Conservation (phyloP, 179 eudicot species). For the Patellifolia procumbens region DNA sequence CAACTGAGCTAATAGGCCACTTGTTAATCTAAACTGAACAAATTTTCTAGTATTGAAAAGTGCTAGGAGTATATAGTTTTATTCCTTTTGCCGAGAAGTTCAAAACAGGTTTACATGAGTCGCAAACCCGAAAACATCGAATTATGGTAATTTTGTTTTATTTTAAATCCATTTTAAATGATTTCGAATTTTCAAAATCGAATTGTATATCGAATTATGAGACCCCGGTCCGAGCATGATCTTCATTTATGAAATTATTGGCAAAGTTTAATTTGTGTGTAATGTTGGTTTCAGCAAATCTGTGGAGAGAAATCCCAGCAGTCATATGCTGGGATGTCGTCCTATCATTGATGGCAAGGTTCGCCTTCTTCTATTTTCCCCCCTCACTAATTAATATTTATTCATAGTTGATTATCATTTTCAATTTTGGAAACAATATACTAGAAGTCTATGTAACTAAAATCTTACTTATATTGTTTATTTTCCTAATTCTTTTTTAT, state of each 20-base stretch:
- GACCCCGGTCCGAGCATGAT: too few species aligned
- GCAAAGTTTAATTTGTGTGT: slow-evolving; percentile 1
- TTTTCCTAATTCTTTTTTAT: background rate
- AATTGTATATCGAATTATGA: too few species aligned
- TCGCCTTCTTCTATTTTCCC: background rate
- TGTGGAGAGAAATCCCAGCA: slow-evolving; percentile 56
- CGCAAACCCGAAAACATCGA: too few species aligned
- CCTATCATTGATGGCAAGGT: slow-evolving; percentile 65
- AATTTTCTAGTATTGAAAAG: too few species aligned
- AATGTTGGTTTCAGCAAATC: slow-evolving; percentile 57
- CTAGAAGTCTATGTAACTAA: background rate
- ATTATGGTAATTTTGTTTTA: too few species aligned
- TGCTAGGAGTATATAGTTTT: too few species aligned
- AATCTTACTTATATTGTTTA: background rate
- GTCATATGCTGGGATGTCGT: slow-evolving; percentile 79
- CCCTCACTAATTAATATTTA: background rate
- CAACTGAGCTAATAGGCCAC: slow-evolving; percentile 53
- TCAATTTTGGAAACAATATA: too few species aligned
- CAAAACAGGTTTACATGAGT: too few species aligned
- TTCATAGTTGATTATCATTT: background rate
- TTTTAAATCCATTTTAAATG: too few species aligned
- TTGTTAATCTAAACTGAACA: too few species aligned
- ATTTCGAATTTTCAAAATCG: too few species aligned
- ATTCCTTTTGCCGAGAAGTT: too few species aligned
- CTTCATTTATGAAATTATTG: background rate